Conservation (phyloP, 2,329 filamentous ascomycete species). For the Sporothrix mexicana region DNA sequence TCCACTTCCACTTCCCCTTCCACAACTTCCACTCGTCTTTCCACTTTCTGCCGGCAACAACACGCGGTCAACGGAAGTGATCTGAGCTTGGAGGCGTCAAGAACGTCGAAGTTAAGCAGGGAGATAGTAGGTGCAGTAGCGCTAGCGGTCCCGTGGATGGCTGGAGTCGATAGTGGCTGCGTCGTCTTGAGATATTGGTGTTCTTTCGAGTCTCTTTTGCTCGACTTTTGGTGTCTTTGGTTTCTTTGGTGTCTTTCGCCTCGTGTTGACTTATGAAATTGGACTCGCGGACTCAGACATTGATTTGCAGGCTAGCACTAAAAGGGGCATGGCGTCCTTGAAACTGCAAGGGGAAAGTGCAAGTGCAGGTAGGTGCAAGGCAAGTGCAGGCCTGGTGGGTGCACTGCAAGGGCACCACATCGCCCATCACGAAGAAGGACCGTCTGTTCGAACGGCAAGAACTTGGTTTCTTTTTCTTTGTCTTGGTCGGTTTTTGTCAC, state of each 20-base stretch:
- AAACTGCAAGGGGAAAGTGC: slow-evolving; percentile 4
- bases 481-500: neutral
- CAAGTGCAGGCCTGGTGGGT: neutral
- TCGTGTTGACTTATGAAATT: slow-evolving; percentile 6
- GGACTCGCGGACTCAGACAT: slow-evolving; percentile 7
- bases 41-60: slow-evolving; percentile 17
- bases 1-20: neutral
- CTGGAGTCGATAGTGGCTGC: slow-evolving; percentile 23
- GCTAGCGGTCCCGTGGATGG: slow-evolving; percentile 10
- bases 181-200: neutral
- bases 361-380: slow-evolving; percentile 10
- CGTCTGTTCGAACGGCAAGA: neutral
- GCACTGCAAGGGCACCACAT: neutral
- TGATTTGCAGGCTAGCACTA: neutral
- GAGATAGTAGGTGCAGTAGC: neutral
- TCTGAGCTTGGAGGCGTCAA: neutral
- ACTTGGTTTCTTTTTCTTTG: neutral
- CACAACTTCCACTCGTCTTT: neutral
- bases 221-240: too few species aligned
- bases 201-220: neutral
- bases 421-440: slow-evolving; percentile 14
- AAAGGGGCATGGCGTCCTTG: slow-evolving; percentile 11
- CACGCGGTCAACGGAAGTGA: neutral
- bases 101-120: neutral
- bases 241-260: neutral